Percentiles rank a stretch among this genome's conserved stretches.
Evolutionary conservation across 768 basidiomycete species (phyloP).

Genomic region (Lanmaoa pseudosensibilis): DNA sequence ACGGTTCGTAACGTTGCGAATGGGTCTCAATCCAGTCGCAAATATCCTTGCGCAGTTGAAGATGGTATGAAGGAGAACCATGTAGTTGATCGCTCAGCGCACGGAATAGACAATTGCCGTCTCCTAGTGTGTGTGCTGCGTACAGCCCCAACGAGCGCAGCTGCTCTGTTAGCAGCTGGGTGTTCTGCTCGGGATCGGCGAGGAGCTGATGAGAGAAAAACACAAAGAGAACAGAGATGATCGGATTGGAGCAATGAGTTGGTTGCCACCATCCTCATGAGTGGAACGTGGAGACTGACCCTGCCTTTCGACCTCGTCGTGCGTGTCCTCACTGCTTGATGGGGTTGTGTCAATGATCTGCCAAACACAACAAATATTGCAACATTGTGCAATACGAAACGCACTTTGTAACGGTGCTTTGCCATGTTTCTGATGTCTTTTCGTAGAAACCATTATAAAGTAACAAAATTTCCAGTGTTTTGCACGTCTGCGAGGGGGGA

Average conservation of each 20-base stretch:
- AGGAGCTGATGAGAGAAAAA: slow-evolving; percentile 35
- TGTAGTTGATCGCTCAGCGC: slow-evolving; percentile 86
- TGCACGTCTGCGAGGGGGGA: slow-evolving; percentile 23
- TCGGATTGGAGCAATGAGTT: slow-evolving; percentile 20
- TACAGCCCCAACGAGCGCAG: slow-evolving; percentile 79
- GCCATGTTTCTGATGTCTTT: slow-evolving; percentile 39
- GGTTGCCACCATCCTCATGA: slow-evolving; percentile 16
- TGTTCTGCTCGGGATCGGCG: slow-evolving; percentile 63
- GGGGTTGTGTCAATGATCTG: slow-evolving; percentile 26
- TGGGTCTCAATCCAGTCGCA: slow-evolving; percentile 80
- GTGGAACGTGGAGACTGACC: slow-evolving; percentile 41
- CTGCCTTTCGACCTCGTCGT: slow-evolving; percentile 60
- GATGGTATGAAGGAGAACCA: slow-evolving; percentile 70
- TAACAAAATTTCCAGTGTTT: slow-evolving; percentile 30
- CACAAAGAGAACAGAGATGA: slow-evolving; percentile 3
- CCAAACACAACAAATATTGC: slow-evolving; percentile 28
- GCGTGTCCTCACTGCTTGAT: slow-evolving; percentile 50
- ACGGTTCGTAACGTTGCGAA: slow-evolving; percentile 75
- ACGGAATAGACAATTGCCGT: slow-evolving; percentile 93
- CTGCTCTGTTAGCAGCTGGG: slow-evolving; percentile 66
- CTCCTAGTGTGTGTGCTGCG: slow-evolving; percentile 82
- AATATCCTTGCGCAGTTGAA: slow-evolving; percentile 67
- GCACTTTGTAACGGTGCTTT: slow-evolving; percentile 41
- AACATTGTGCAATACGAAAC: slow-evolving; percentile 31
- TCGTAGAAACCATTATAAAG: slow-evolving; percentile 44